phyloP scores from a whole-genome alignment of 306 rosid genomes.

The Corylus heterophylla region DNA sequence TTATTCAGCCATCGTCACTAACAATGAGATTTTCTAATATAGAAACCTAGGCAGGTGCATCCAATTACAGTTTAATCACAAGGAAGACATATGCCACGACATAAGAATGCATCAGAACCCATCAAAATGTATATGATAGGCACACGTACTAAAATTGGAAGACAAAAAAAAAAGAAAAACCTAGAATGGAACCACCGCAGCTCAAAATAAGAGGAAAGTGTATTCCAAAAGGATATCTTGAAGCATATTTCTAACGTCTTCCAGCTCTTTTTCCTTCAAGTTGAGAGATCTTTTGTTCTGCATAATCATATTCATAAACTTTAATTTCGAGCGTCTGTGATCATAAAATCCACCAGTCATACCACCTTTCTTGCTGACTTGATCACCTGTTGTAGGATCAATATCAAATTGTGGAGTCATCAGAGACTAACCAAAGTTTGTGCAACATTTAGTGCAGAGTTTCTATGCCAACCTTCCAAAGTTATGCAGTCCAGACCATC shows the following conservation, averaged over 20 bases:
- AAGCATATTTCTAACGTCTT: slow-evolving; percentile 57
- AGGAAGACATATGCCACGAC: not conserved
- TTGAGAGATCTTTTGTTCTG: slow-evolving; percentile 52
- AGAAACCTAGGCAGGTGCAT: not conserved
- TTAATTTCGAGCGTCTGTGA: slow-evolving; percentile 86
- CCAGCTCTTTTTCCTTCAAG: slow-evolving; percentile 63
- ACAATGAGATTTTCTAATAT: slow-evolving; percentile 1
- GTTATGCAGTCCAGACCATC: slow-evolving; percentile 97
- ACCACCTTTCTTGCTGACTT: slow-evolving; percentile 99
- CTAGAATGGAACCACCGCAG: not conserved
- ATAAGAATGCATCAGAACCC: not conserved
- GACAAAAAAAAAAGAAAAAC: not conserved
- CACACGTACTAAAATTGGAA: not conserved
- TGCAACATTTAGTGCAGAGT: slow-evolving; percentile 21
- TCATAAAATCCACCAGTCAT: slow-evolving; percentile 99
- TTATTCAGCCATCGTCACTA: not conserved
- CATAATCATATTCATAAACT: slow-evolving; percentile 71
- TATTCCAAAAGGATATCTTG: slow-evolving; percentile 79
- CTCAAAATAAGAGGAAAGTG: not conserved
- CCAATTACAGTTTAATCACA: not conserved
- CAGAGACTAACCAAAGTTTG: slow-evolving; percentile 13
- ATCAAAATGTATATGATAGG: not conserved
- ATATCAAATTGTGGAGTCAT: slow-evolving; percentile 32
- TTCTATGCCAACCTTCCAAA: slow-evolving; percentile 66
- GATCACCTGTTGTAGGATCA: slow-evolving; percentile 67